Evolutionary conservation across 2,329 filamentous ascomycete genomes (phyloP).

Genomic region (Sporothrix phasma): DNA sequence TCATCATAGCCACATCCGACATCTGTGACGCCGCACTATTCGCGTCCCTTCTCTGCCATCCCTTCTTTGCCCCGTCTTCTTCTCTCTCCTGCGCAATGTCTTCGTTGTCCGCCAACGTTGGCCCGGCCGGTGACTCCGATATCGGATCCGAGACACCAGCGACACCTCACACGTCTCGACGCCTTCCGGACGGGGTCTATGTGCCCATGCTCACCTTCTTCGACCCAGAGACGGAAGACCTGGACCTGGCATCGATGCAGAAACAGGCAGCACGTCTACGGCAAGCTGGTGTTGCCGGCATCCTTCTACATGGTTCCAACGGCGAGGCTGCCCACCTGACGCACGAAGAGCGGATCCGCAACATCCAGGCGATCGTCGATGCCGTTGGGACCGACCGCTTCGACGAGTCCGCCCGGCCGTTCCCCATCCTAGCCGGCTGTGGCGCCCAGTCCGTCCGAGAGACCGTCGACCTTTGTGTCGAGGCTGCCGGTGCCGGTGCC

Average conservation of each 20-base stretch:
- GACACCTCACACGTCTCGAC: conserved; percentile 1
- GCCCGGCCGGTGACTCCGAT: neutral
- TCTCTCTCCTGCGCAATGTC: neutral
- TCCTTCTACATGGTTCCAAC: conserved; percentile 63
- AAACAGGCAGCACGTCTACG: conserved; percentile 49
- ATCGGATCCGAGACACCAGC: neutral
- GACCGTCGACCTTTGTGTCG: conserved; percentile 53
- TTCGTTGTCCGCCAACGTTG: neutral
- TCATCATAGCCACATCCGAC: neutral
- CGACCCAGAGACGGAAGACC: conserved; percentile 38
- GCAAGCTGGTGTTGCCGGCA: conserved; percentile 52
- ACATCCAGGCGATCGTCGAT: conserved; percentile 52
- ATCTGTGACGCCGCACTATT: neutral
- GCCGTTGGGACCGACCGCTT: conserved; percentile 40
- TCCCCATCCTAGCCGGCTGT: conserved; percentile 60
- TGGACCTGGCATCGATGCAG: conserved; percentile 43
- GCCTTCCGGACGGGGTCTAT: conserved; percentile 38
- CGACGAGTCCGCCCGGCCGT: conserved; percentile 29
- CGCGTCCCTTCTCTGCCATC: neutral
- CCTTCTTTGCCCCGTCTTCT: neutral
- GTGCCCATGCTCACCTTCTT: conserved; percentile 57
- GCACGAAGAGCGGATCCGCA: conserved; percentile 51
- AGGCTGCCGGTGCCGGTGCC: conserved; percentile 53
- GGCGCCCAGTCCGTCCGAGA: conserved; percentile 59
- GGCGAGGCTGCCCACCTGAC: conserved; percentile 64